Percentiles rank a stretch among this genome's conserved stretches.
Conservation (phyloP, 2,329 filamentous ascomycete species). For the Epichloe sp. region DNA sequence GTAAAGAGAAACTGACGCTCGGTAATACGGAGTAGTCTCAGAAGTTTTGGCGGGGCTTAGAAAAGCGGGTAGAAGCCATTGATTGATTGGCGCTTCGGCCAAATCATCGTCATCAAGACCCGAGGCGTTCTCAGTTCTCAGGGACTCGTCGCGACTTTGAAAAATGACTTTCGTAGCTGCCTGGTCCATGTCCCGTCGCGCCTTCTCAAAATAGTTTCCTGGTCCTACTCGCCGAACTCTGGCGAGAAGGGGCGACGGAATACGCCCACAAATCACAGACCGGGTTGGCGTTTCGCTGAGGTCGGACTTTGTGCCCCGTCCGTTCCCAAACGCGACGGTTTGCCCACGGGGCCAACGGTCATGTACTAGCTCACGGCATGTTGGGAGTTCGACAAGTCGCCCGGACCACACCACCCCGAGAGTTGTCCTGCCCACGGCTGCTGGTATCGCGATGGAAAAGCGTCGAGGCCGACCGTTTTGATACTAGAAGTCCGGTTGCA, state of each 20-base stretch:
- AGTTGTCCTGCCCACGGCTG: too few relatives aligned
- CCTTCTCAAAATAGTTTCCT: not conserved
- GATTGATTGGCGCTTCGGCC: slow-evolving; percentile 1
- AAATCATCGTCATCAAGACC: slow-evolving; percentile 3
- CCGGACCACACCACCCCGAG: too few relatives aligned
- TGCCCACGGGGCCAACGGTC: not conserved
- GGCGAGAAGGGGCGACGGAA: not conserved
- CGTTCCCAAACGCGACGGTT: not conserved
- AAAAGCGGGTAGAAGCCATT: slow-evolving; percentile 7
- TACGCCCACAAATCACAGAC: not conserved
- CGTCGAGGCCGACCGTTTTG: too few relatives aligned
- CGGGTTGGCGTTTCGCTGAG: not conserved
- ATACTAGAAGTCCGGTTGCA: too few relatives aligned
- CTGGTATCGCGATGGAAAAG: too few relatives aligned
- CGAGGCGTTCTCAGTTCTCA: too few relatives aligned
- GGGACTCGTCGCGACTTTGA: too few relatives aligned
- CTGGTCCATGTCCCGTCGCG: too few relatives aligned
- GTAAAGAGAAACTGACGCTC: slow-evolving; percentile 4
- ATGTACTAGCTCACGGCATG: not conserved
- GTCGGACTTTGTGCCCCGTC: not conserved
- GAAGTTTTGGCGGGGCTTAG: slow-evolving; percentile 8
- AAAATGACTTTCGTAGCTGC: too few relatives aligned
- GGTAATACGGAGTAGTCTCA: not conserved
- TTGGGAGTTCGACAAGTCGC: not conserved
- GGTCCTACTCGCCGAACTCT: not conserved